Percentiles rank a stretch among this genome's conserved stretches.
phyloP scores from a whole-genome alignment of 768 basidiomycete species.

The Macrolepiota fuliginosa region DNA sequence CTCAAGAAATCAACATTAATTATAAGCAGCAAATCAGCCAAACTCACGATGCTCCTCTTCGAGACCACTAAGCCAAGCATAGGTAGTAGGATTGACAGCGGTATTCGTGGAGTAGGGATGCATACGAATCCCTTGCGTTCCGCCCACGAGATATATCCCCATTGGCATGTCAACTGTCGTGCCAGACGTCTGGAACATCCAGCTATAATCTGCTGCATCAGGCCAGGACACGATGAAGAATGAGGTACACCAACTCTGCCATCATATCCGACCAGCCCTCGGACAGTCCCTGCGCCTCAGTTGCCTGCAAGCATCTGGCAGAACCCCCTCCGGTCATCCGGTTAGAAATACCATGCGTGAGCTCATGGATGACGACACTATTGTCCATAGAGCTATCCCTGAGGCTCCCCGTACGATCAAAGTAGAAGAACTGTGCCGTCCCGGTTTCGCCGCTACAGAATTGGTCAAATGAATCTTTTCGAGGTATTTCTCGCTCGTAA shows the following conservation, averaged over 20 bases:
- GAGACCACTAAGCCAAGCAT: slow-evolving; percentile 33
- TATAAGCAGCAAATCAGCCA: neutral
- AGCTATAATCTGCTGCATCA: slow-evolving; percentile 16
- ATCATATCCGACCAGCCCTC: slow-evolving; percentile 61
- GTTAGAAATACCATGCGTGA: slow-evolving; percentile 50
- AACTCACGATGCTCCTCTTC: slow-evolving; percentile 44
- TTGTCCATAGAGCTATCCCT: slow-evolving; percentile 61
- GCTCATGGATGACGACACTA: slow-evolving; percentile 51
- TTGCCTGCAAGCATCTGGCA: slow-evolving; percentile 57
- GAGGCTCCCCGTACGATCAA: slow-evolving; percentile 13
- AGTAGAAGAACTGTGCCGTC: slow-evolving; percentile 12
- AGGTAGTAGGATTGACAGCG: slow-evolving; percentile 27
- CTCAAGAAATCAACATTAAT: neutral
- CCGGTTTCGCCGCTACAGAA: neutral
- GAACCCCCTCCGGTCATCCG: slow-evolving; percentile 56
- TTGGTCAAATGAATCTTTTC: neutral
- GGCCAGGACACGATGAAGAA: slow-evolving; percentile 12
- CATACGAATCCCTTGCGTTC: slow-evolving; percentile 47
- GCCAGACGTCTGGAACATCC: slow-evolving; percentile 39
- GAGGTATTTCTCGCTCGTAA: neutral
- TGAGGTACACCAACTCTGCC: slow-evolving; percentile 31
- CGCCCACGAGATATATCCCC: slow-evolving; percentile 53
- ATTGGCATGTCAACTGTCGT: slow-evolving; percentile 35
- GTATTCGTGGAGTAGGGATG: slow-evolving; percentile 54
- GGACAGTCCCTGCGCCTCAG: slow-evolving; percentile 64